Percentiles rank a stretch among this genome's conserved stretches.
Conservation (phyloP, 805 yeast species). For the Cyberlindnera lachancei region DNA sequence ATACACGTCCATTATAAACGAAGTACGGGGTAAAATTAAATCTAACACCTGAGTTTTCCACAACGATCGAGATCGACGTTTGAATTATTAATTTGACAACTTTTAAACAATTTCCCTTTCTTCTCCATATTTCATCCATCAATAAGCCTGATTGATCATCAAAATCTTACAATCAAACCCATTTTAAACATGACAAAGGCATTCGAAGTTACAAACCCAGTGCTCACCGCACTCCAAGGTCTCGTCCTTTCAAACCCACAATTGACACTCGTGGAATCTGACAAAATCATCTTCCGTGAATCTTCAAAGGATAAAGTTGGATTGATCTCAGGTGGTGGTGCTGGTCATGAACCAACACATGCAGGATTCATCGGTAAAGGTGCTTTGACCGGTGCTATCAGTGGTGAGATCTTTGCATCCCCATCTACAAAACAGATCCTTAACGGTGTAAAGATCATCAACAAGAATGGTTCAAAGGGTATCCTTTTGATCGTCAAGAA, state of each 20-base stretch:
- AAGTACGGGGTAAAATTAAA: too few species aligned
- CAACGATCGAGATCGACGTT: too few species aligned
- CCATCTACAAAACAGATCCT: constrained; percentile 90
- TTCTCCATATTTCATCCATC: too few species aligned
- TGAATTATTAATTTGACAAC: not conserved
- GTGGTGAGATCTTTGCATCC: constrained; percentile 89
- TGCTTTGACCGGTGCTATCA: constrained; percentile 76
- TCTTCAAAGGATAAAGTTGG: constrained; percentile 45
- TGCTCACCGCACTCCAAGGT: constrained; percentile 30
- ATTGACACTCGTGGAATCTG: constrained; percentile 28
- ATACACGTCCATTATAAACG: too few species aligned
- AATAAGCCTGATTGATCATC: not conserved
- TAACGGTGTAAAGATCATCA: constrained; percentile 43
- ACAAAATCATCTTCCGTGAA: constrained; percentile 29
- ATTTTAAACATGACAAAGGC: constrained; percentile 21
- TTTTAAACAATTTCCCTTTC: not conserved
- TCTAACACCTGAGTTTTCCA: too few species aligned
- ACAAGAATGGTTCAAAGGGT: constrained; percentile 42
- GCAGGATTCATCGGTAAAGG: constrained; percentile 88
- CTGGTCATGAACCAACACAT: constrained; percentile 94
- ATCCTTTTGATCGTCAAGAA: constrained; percentile 78
- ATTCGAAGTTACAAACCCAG: constrained; percentile 32
- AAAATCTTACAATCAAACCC: not conserved
- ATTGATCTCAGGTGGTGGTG: constrained; percentile 85
- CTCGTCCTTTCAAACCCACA: constrained; percentile 31